Evolutionary conservation across 768 basidiomycete species (phyloP).

Genomic region (Termitomyces sp.): DNA sequence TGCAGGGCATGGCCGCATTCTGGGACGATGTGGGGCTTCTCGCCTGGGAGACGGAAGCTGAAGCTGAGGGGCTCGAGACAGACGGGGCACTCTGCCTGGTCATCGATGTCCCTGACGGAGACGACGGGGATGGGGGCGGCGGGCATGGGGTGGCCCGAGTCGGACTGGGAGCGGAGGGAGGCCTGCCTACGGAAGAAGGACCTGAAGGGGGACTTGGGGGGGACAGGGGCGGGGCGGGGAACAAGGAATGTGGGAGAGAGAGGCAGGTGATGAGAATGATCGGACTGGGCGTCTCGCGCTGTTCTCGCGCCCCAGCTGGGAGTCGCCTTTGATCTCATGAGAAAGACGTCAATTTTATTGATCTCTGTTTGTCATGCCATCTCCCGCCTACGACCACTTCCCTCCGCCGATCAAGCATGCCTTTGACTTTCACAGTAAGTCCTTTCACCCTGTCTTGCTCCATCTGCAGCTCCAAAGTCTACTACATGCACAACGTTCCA

Average conservation of each 20-base stretch:
- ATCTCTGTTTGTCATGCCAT: no score
- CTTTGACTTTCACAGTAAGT: slow-evolving; percentile 70
- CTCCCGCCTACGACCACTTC: slow-evolving; percentile 45
- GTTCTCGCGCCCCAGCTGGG: slow-evolving; percentile 35
- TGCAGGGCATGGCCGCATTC: slow-evolving; percentile 98
- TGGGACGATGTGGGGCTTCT: slow-evolving; percentile 96
- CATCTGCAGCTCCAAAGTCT: slow-evolving; percentile 35
- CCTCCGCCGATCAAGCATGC: slow-evolving; percentile 57
- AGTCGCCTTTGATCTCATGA: slow-evolving; percentile 35
- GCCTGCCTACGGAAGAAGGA: slow-evolving; percentile 45
- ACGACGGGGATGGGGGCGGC: slow-evolving; percentile 70
- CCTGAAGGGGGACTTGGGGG: slow-evolving; percentile 30
- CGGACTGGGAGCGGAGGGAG: slow-evolving; percentile 47
- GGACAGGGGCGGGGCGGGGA: slow-evolving; percentile 32
- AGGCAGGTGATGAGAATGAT: slow-evolving; percentile 27
- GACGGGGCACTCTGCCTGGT: slow-evolving; percentile 92
- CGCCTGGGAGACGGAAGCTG: slow-evolving; percentile 88
- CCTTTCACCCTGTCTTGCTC: no score
- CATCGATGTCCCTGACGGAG: slow-evolving; percentile 58
- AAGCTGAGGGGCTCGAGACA: slow-evolving; percentile 94
- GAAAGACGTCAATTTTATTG: neutral
- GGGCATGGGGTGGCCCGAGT: slow-evolving; percentile 50
- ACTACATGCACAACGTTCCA: slow-evolving; percentile 46
- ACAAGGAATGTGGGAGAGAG: slow-evolving; percentile 40
- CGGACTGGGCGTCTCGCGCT: slow-evolving; percentile 28